A percentile compares a stretch with the other conserved stretches of the same genome.
Conservation (phyloP, 495 filamentous ascomycete species). For the Daldinia bambusicola region DNA sequence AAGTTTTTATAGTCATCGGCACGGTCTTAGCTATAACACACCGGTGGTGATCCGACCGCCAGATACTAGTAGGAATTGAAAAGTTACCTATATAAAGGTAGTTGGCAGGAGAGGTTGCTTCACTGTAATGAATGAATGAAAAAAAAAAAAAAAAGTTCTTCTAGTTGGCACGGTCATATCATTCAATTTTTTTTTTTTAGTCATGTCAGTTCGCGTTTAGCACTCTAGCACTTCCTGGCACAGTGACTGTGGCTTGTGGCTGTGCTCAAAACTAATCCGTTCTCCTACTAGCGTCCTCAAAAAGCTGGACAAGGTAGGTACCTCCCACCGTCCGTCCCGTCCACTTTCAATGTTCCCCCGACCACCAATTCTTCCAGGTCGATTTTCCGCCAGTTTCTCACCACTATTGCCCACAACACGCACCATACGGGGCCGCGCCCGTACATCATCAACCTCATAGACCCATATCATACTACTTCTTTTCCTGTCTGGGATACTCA, state of each 20-base stretch:
- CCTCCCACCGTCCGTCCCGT: conserved; percentile 44
- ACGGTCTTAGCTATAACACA: neutral
- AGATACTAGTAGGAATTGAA: too few relatives aligned
- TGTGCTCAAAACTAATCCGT: conserved; percentile 6
- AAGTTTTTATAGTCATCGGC: neutral
- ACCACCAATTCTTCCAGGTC: conserved; percentile 51
- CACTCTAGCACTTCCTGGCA: neutral
- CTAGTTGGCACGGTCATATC: too few relatives aligned
- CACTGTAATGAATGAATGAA: too few relatives aligned
- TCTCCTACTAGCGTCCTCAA: conserved; percentile 26
- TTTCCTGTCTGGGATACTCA: conserved; percentile 31
- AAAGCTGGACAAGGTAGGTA: conserved; percentile 43
- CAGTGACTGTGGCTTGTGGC: conserved; percentile 33
- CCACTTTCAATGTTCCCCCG: conserved; percentile 50
- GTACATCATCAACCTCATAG: conserved; percentile 40
- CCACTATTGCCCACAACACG: conserved; percentile 48
- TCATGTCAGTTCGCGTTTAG: neutral
- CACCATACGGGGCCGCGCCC: conserved; percentile 47
- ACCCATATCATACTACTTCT: conserved; percentile 32
- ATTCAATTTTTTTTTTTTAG: too few relatives aligned
- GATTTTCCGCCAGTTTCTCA: conserved; percentile 49
- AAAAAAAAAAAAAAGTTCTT: neutral
- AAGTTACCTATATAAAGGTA: too few relatives aligned
- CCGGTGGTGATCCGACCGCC: too few relatives aligned
- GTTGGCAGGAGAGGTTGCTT: too few relatives aligned